Base-by-base conservation (phyloP, 106 monocot genomes). In the Allium sativum region DNA sequence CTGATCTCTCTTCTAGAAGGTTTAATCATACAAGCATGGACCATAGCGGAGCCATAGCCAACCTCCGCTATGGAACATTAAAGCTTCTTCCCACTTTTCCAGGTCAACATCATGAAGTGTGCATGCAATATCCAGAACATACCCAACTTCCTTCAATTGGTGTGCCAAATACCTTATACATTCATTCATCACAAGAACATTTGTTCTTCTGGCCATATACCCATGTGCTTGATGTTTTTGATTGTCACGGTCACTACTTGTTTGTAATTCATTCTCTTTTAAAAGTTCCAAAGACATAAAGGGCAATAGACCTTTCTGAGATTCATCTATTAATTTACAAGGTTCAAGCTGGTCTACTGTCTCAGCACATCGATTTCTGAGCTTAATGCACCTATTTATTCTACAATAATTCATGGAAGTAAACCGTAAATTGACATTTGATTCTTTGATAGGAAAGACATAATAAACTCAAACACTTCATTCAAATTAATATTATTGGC, bases 31-130 rank as follows among this genome's bases (percentile, higher is more conserved):
- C 90, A 76, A 11, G 73, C 78, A 62, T 83, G n/a, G n/a, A n/a
- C n/a, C n/a, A n/a, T n/a, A n/a, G n/a, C n/a, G n/a, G 77, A 61
- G 80, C 80, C 51, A 79, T 58, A 31, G 90, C 95, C 48, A 95
- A 63, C 53, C 81, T 86, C 75, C 95, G 56, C 90, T 95, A 59
- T 95, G 90, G 59, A 74, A 76, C 46, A 95, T 72, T 70, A 95
- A 70, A 62, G 95, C 95, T 59, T 95, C 95, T 71, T 87, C 90
- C 46, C 77, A 90, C 3, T 86, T 76, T 75, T 95, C 95, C 62
- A 71, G 79, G 18, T 90, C 95, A 66, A 95, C 64, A 64, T 95
- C 95, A 66, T 95, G 95, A 17, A 95, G 73, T 40, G 86, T 90
- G 61, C 74, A 81, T 52, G 81, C 77, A 16, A 78, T 82, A 45